Evolutionary conservation across 768 basidiomycete species (phyloP).

Genomic region (Dioszegia crocea): DNA sequence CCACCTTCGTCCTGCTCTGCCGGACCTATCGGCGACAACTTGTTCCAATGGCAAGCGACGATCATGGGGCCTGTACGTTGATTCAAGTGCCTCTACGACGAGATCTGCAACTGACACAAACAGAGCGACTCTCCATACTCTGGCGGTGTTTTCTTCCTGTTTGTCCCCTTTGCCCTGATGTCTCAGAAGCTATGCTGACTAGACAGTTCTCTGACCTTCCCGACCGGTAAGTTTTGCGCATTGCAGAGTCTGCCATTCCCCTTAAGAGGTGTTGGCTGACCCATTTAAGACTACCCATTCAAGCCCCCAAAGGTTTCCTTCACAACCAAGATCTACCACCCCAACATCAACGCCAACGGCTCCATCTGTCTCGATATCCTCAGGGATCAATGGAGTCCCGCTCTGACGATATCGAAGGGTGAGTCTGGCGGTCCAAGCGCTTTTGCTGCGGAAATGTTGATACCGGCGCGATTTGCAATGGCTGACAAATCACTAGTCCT

Average conservation of each 20-base stretch:
- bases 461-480: no score
- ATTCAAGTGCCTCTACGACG: not conserved
- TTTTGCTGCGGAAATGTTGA: not conserved
- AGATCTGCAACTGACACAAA: constrained; percentile 12
- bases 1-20: constrained; percentile 99
- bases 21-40: constrained; percentile 93
- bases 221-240: constrained; percentile 42
- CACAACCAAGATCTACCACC: constrained; percentile 99
- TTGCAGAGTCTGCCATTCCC: not conserved
- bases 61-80: constrained; percentile 95
- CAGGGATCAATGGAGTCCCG: constrained; percentile 98
- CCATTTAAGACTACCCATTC: constrained; percentile 97
- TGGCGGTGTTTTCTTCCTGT: constrained; percentile 93
- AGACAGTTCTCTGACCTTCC: constrained; percentile 47
- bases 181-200: constrained; percentile 1
- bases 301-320: constrained; percentile 99
- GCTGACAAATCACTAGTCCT: constrained; percentile 59
- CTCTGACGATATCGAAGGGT: constrained; percentile 99
- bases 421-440: constrained; percentile 23
- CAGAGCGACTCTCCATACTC: constrained; percentile 97
- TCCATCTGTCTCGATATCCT: constrained; percentile 98
- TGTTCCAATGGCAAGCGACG: constrained; percentile 99
- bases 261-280: not conserved
- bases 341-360: constrained; percentile 99
- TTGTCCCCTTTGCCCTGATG: not conserved